Base-by-base conservation (phyloP, 495 filamentous ascomycete species). In the Talaromyces borbonicus region DNA sequence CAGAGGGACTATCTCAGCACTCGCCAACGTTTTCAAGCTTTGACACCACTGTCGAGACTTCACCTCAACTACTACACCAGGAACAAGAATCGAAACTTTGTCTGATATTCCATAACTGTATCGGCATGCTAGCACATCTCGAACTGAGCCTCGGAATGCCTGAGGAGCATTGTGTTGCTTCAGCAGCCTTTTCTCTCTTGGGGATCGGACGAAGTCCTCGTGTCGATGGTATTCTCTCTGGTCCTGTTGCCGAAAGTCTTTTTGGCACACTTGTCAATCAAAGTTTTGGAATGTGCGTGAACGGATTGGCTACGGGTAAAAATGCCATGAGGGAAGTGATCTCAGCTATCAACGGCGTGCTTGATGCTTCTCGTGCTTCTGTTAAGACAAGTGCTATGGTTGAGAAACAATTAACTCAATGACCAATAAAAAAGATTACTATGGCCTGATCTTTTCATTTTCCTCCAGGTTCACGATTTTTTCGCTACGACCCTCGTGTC, bases 141-240 rank as follows among this genome's bases (percentile, higher is more conserved):
- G 41, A 43, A n/a, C 5, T 43, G 24, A 43, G 24, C 41, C 25
- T 43, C 5, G 41, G 41, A 8, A 9, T 43, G 14, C 41, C 41
- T 4, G 27, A 43, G 14, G 25, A 31, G 18, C 41, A 43, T 32
- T 43, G 41, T 27, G 41, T 43, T 31, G 41, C 41, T 43, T 43
- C 41, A 19, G 16, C 25, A 27, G 27, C 27, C 12, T 19, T 43
- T 14, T 31, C 23, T 5, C 22, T 30, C 41, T 11, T 16, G 6
- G 19, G 25, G 4, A 15, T 43, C 31, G 15, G 11, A 2, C 41
- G 22, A 4, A 24, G n/a, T 18, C 41, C 20, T 43, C 27, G 24
- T 20, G 15, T 30, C 6, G 27, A 43, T 30, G 41, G 26, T n/a
- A 20, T 43, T 27, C 41, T 43, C 14, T 43, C 41, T 20, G 26